Evolutionary conservation across 345 rosid species (phyloP).

Genomic region (Boechera retrofracta): DNA sequence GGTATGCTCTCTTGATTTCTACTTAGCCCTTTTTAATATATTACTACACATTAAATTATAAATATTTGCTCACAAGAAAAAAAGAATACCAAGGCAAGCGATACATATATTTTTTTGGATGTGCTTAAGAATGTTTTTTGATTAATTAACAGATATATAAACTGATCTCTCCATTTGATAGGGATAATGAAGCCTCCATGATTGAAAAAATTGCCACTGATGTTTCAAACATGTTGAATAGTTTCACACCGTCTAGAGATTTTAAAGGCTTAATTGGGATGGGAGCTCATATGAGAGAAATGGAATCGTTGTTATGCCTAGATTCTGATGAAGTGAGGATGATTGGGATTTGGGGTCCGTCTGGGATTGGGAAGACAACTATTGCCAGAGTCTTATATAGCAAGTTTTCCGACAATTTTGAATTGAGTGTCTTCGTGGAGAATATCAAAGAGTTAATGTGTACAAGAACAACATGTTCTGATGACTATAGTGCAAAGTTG

Average conservation of each 20-base stretch:
- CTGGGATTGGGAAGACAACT: neutral
- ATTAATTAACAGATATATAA: neutral
- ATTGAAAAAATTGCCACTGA: neutral
- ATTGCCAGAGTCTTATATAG: neutral
- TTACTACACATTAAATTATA: neutral
- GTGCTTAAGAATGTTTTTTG: neutral
- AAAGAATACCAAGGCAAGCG: neutral
- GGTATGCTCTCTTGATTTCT: neutral
- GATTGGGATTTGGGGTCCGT: conserved; percentile 1
- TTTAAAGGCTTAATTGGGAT: neutral
- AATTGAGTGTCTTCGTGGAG: neutral
- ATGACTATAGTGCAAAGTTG: neutral
- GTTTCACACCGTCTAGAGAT: neutral
- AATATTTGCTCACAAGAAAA: neutral
- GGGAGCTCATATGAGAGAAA: neutral
- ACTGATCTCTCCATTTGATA: neutral
- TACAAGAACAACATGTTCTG: neutral
- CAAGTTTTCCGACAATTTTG: neutral
- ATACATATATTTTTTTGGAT: neutral
- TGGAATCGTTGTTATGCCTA: neutral
- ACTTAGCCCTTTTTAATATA: neutral
- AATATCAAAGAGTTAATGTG: neutral
- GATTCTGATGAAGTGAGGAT: neutral
- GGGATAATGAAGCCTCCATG: neutral
- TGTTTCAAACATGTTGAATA: neutral